A percentile compares a stretch with the other conserved stretches of the same genome.
These are phyloP conservation scores for Globisporangium nunn DNA, from an alignment of 352 stramenopile genomes.

Conservation along the genomic window DNA sequence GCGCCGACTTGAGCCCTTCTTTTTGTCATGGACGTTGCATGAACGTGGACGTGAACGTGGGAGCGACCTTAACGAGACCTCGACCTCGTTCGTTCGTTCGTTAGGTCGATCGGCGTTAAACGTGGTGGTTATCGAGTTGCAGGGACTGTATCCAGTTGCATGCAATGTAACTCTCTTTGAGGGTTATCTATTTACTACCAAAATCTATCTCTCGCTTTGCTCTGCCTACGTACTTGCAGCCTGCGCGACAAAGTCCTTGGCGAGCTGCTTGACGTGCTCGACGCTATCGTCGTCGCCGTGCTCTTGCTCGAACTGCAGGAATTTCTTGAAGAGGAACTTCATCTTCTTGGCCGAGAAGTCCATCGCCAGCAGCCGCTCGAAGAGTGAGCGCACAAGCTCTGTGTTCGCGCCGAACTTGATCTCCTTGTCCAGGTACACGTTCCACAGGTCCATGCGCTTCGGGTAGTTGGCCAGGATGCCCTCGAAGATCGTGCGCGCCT, in stretches of 20 bases:
- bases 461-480: slow-evolving; percentile 91
- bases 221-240: slow-evolving; percentile 19
- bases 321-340: slow-evolving; percentile 98
- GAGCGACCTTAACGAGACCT: no score
- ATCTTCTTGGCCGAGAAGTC: slow-evolving; percentile 97
- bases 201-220: no score
- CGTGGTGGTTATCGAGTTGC: no score
- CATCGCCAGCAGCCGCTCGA: slow-evolving; percentile 89
- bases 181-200: no score
- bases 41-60: no score
- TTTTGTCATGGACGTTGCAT: no score
- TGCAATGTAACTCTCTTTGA: no score
- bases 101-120: no score
- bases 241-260: slow-evolving; percentile 89
- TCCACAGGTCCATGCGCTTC: slow-evolving; percentile 95
- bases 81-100: no score
- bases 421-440: slow-evolving; percentile 97
- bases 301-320: slow-evolving; percentile 90
- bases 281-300: slow-evolving; percentile 85
- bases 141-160: no score
- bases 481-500: slow-evolving; percentile 94
- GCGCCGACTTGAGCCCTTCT: no score
- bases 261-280: slow-evolving; percentile 92
- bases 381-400: slow-evolving; percentile 81
- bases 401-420: slow-evolving; percentile 88